Conservation (phyloP, 2,329 filamentous ascomycete genomes). For the Fusarium hainanense region DNA sequence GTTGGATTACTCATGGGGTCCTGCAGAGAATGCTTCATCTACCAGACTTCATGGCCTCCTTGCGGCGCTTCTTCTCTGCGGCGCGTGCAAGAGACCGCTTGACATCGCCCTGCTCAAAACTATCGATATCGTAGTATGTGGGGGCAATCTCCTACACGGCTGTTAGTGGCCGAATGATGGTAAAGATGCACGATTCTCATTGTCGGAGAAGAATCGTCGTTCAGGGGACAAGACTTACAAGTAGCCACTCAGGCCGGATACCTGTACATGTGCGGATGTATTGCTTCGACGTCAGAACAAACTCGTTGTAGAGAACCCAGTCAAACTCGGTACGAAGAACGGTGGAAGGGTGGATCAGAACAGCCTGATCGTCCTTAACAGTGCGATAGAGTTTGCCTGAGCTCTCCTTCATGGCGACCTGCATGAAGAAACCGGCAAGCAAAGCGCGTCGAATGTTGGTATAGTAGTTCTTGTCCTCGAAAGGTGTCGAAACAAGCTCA, state of each 20-base stretch:
- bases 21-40: conserved; percentile 48
- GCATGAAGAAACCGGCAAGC: conserved; percentile 98
- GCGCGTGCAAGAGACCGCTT: conserved; percentile 72
- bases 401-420: conserved; percentile 93
- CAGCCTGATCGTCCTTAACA: conserved; percentile 95
- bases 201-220: background rate
- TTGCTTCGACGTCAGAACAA: conserved; percentile 97
- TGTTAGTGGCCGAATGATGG: conserved; percentile 25
- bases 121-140: conserved; percentile 86
- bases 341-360: conserved; percentile 92
- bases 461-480: conserved; percentile 97
- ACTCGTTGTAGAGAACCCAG: conserved; percentile 99
- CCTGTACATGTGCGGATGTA: conserved; percentile 95
- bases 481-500: conserved; percentile 87
- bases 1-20: conserved; percentile 13
- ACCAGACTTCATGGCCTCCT: conserved; percentile 65
- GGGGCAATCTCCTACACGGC: conserved; percentile 84
- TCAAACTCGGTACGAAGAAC: conserved; percentile 89
- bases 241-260: conserved; percentile 91
- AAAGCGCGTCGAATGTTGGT: conserved; percentile 94
- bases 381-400: conserved; percentile 92
- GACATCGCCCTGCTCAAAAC: conserved; percentile 88
- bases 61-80: conserved; percentile 69
- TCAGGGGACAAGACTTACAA: conserved; percentile 66
- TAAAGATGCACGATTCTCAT: conserved; percentile 1